A percentile compares a stretch with the other conserved stretches of the same genome.
Conservation (phyloP, 2,329 filamentous ascomycete species). For the Boeremia exigua region DNA sequence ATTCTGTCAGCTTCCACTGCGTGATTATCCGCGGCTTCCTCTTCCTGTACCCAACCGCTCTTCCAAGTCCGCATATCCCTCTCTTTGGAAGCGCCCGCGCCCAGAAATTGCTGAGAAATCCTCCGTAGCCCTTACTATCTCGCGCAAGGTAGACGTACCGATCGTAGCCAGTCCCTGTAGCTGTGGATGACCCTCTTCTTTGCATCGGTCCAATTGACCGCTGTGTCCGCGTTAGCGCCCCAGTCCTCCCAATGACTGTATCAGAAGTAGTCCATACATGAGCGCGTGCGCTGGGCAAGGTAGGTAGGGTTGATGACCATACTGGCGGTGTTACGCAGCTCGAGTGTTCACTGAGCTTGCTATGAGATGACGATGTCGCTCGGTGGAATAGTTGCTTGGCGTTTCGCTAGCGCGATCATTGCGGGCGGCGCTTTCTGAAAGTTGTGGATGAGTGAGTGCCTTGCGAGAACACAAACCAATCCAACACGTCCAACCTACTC, state of each 20-base stretch:
- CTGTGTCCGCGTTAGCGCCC: conserved; percentile 56
- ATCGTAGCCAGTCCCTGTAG: conserved; percentile 95
- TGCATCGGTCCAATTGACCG: conserved; percentile 87
- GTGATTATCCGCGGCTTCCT: neutral
- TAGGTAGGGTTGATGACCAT: conserved; percentile 86
- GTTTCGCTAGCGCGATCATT: conserved; percentile 33
- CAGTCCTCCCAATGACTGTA: conserved; percentile 21
- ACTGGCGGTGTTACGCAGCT: conserved; percentile 57
- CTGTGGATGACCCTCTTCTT: conserved; percentile 83
- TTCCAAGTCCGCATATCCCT: neutral
- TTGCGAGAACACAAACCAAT: conserved; percentile 3
- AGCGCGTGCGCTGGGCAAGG: conserved; percentile 68
- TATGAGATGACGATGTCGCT: conserved; percentile 42
- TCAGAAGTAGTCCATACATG: conserved; percentile 49
- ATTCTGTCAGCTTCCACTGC: conserved; percentile 18
- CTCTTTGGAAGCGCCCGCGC: neutral
- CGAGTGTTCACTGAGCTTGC: conserved; percentile 25
- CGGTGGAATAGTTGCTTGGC: conserved; percentile 39
- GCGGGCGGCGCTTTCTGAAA: conserved; percentile 23
- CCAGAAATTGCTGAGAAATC: neutral
- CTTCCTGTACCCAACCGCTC: neutral
- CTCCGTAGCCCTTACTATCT: neutral
- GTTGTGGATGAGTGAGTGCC: conserved; percentile 19
- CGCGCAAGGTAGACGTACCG: conserved; percentile 67
- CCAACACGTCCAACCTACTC: neutral